Base-by-base conservation (phyloP, 2,329 filamentous ascomycete species). In the Talaromyces pinophilus region DNA sequence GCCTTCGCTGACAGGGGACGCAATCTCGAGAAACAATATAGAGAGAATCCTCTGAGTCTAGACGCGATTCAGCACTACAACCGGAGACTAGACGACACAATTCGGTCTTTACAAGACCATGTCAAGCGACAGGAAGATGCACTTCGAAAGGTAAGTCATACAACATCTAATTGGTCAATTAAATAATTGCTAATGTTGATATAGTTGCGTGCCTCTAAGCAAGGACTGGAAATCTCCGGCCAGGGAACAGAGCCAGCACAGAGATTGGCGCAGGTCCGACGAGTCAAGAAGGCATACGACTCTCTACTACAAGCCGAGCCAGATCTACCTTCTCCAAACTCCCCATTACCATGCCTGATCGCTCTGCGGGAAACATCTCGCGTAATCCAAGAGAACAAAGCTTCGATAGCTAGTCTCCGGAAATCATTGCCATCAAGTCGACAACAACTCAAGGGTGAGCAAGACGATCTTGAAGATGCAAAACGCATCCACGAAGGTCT, bases 341-440 rank as follows among this genome's bases (percentile, higher is more conserved):
- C 92, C 22, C 82, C 89, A 5, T 78, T 95, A 6, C 90, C 91
- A 3, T 87, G 88, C 6, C 81, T 96, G 4, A 75, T 95, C 48
- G 91, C 92, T 5, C 78, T 92, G 63, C 87, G 90, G 62, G 87
- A 86, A 71, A 88, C 89, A 2, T 84, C 89, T 66, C 82, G 85
- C 65, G 88, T 87, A 17, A 85, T 91, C 59, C 77, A 83, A 67
- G 88, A 92, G 70, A 90, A 88, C 19, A 87, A 86, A 70, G 79
- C 81, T 22, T 88, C 88, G 63, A 82, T 92, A 13, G 74, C 76
- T 44, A 75, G 74, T 69, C 79, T 79, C 1, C 76, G 80, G 55
- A 70, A 78, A 35, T 79, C 79, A 52, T 70, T 85, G 22, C 73
- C 73, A 15, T 64, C 69, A 22, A 77, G 78, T 38, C 78, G 80